phyloP scores from a whole-genome alignment of 495 filamentous ascomycete genomes.

The Neurospora sp. region DNA sequence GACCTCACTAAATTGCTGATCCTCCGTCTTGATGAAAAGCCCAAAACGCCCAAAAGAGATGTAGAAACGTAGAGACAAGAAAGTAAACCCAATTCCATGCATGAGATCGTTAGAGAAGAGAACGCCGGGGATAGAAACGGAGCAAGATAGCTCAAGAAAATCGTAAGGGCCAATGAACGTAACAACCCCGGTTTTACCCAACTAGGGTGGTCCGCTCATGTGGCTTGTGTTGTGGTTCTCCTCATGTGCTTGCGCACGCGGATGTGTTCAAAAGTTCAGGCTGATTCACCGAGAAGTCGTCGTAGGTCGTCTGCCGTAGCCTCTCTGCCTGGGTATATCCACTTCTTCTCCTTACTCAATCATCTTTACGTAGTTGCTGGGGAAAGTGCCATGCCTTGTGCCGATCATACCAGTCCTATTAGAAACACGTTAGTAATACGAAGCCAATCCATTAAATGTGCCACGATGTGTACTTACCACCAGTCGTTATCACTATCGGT shows the following conservation, averaged over 20 bases:
- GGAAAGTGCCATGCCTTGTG: constrained; percentile 43
- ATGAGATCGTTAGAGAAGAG: background rate
- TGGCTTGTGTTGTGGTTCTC: background rate
- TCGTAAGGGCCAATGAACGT: background rate
- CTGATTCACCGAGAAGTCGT: background rate
- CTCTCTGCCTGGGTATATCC: background rate
- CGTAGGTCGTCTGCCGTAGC: background rate
- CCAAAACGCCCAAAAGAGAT: background rate
- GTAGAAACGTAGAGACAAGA: background rate
- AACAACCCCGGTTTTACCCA: background rate
- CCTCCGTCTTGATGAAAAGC: background rate
- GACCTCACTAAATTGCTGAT: background rate
- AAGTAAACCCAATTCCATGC: background rate
- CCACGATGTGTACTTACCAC: constrained; percentile 49
- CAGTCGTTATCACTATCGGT: constrained; percentile 88
- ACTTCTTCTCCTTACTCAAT: constrained; percentile 12
- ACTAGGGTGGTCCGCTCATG: background rate
- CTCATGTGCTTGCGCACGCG: background rate
- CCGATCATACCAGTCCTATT: constrained; percentile 49
- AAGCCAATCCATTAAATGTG: background rate
- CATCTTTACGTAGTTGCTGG: constrained; percentile 49
- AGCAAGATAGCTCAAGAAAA: background rate
- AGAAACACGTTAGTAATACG: constrained; percentile 9
- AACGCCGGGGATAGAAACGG: background rate
- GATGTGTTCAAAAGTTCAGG: background rate